Percentiles rank a stretch among this genome's conserved stretches.
phyloP scores from a whole-genome alignment of 345 rosid species.

The Brassica carinata region DNA sequence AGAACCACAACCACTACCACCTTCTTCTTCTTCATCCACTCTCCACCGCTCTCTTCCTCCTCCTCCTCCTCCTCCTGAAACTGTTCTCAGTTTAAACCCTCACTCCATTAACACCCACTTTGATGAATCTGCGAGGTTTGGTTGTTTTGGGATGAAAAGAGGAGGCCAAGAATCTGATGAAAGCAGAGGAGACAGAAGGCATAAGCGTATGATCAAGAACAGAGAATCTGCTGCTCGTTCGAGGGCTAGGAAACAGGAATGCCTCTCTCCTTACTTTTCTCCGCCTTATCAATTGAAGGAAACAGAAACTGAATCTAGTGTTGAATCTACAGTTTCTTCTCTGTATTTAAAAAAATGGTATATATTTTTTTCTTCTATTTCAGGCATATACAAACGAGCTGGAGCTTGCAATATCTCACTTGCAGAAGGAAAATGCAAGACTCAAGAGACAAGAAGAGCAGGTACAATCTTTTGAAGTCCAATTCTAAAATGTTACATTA shows the following conservation, averaged over 20 bases:
- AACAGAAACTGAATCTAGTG: not conserved
- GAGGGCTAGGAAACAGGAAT: constrained; percentile 78
- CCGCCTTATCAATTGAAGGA: not conserved
- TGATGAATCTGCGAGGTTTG: constrained; percentile 31
- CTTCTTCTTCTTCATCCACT: constrained; percentile 14
- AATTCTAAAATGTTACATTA: not conserved
- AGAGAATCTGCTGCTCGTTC: constrained; percentile 89
- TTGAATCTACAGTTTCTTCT: not conserved
- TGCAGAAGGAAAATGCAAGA: constrained; percentile 61
- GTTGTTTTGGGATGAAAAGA: constrained; percentile 49
- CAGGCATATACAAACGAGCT: constrained; percentile 77
- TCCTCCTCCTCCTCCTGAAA: constrained; percentile 44
- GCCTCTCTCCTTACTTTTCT: constrained; percentile 14
- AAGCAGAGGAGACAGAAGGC: constrained; percentile 49
- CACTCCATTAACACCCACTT: constrained; percentile 36
- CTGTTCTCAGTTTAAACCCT: constrained; percentile 52
- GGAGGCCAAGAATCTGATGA: constrained; percentile 44
- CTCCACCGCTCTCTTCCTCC: constrained; percentile 17
- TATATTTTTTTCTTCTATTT: not conserved
- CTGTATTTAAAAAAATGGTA: not conserved
- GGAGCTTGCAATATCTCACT: constrained; percentile 49
- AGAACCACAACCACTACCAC: constrained; percentile 35
- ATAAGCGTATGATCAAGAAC: constrained; percentile 76
- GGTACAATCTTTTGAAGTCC: constrained; percentile 41
- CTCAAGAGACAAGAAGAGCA: constrained; percentile 60